Evolutionary conservation across 441 rosid species (phyloP), one percentile per base, ranked within the genome.

Genomic region (Omphalea diandra): DNA sequence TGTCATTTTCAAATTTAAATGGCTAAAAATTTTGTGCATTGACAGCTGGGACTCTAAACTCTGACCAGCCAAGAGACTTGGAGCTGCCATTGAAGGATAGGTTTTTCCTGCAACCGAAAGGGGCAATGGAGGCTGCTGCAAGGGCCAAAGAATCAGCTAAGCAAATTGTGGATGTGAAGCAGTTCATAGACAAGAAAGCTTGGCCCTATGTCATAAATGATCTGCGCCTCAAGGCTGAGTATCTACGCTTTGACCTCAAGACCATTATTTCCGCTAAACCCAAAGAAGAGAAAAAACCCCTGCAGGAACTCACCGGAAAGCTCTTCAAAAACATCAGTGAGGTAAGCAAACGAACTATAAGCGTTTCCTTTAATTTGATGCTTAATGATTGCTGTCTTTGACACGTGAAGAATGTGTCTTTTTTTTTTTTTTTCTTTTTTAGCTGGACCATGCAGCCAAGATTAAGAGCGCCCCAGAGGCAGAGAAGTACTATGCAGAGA

Each of bases 361-460:
- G n/a, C n/a, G n/a, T n/a, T n/a, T n/a, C n/a, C n/a, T n/a, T n/a
- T n/a, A n/a, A n/a, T n/a, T n/a, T n/a, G n/a, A n/a, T n/a, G n/a
- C n/a, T n/a, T n/a, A n/a, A n/a, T n/a, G n/a, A n/a, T n/a, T n/a
- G n/a, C n/a, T n/a, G n/a, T n/a, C n/a, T n/a, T n/a, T n/a, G n/a
- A n/a, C 27, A 18, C 24, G 26, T 17, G 17, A 29, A 64, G 41
- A 6, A 63, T 26, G 43, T 10, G n/a, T n/a, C n/a, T n/a, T 7
- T 12, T 14, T 55, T 7, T 44, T 2, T 5, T 18, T 3, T 15
- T 67, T 31, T 47, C 22, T 22, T 20, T 32, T 50, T 29, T 79
- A 92, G 98, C 70, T 92, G 81, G 99, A 95, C 77, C 75, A 90
- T 74, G 99, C 99, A 56, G 98, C 98, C 55, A 92, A 82, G 88